A percentile compares a stretch with the other conserved stretches of the same genome.
phyloP scores from a whole-genome alignment of 1,139 yeast species.

The Yamadazyma sp. region DNA sequence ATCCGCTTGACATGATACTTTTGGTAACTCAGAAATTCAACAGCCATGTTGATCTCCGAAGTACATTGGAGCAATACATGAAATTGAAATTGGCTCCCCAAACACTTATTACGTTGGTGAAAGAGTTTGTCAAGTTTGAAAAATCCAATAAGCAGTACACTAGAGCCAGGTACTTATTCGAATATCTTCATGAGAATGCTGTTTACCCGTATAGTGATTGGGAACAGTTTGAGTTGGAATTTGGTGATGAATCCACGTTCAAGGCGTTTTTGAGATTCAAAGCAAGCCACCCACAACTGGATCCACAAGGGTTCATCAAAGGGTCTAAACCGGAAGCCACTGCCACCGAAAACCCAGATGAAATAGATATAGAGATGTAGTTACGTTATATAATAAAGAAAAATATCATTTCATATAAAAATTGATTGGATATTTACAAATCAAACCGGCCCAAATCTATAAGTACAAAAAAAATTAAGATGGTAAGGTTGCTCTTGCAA shows the following conservation, averaged over 20 bases:
- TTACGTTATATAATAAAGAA: no score
- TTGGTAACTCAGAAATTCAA: conserved; percentile 9
- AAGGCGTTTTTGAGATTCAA: conserved; percentile 73
- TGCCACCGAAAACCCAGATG: conserved; percentile 54
- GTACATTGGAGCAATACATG: conserved; percentile 12
- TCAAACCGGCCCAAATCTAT: neutral
- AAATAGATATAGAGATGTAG: conserved; percentile 64
- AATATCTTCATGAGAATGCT: conserved; percentile 26
- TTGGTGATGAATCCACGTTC: conserved; percentile 71
- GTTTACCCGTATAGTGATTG: conserved; percentile 36
- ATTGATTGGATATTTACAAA: neutral
- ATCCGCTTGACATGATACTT: conserved; percentile 11
- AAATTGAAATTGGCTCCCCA: conserved; percentile 10
- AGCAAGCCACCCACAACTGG: conserved; percentile 10
- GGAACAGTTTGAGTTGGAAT: conserved; percentile 69
- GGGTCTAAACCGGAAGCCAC: conserved; percentile 20
- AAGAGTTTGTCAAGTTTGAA: conserved; percentile 51
- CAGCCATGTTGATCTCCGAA: conserved; percentile 12
- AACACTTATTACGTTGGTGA: conserved; percentile 31
- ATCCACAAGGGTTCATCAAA: conserved; percentile 58
- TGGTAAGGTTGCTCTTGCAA: no score
- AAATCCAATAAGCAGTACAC: conserved; percentile 43
- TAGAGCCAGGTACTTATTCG: conserved; percentile 63
- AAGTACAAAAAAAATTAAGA: neutral
- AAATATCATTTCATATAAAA: no score